Percentiles rank a stretch among this genome's conserved stretches.
These are phyloP conservation scores for Leptomonas pyrrhocoris DNA, from an alignment of 208 protist species.

Conservation along the genomic window DNA sequence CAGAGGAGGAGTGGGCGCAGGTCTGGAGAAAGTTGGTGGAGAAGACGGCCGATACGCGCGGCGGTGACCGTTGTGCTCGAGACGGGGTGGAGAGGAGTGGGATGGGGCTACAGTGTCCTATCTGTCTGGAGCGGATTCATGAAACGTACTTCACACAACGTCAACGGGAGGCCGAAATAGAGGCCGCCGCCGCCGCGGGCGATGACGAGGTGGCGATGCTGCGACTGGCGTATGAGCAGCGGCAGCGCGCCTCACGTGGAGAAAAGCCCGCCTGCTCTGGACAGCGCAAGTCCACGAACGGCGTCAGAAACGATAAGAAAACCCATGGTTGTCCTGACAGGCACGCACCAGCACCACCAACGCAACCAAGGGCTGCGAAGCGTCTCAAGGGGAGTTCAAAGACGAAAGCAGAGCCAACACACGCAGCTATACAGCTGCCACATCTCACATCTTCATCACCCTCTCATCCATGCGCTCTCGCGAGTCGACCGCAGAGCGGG, in stretches of 20 bases:
- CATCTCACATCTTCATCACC: not conserved
- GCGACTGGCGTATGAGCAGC: slow-evolving; percentile 26
- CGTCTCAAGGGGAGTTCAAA: not conserved
- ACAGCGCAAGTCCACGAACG: not conserved
- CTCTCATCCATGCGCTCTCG: not conserved
- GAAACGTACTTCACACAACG: slow-evolving; percentile 16
- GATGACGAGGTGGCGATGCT: slow-evolving; percentile 16
- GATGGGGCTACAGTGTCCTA: slow-evolving; percentile 41
- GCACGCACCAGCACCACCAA: too few species aligned
- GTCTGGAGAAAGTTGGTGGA: slow-evolving; percentile 27
- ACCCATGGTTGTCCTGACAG: too few species aligned
- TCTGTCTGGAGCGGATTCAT: slow-evolving; percentile 59
- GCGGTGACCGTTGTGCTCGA: not conserved
- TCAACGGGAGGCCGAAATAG: not conserved
- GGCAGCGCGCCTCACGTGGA: not conserved
- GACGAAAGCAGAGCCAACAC: too few species aligned
- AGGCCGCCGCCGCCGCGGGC: not conserved
- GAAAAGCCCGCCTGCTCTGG: not conserved
- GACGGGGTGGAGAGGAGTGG: not conserved
- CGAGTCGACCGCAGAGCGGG: slow-evolving; percentile 20
- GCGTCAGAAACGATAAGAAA: not conserved
- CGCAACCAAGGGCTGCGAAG: too few species aligned
- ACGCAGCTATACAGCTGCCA: not conserved
- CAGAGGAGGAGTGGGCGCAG: slow-evolving; percentile 51
- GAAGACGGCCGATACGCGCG: not conserved